Evolutionary conservation across 2,329 filamentous ascomycete genomes (phyloP).

Genomic region (Ophiostoma sp.): DNA sequence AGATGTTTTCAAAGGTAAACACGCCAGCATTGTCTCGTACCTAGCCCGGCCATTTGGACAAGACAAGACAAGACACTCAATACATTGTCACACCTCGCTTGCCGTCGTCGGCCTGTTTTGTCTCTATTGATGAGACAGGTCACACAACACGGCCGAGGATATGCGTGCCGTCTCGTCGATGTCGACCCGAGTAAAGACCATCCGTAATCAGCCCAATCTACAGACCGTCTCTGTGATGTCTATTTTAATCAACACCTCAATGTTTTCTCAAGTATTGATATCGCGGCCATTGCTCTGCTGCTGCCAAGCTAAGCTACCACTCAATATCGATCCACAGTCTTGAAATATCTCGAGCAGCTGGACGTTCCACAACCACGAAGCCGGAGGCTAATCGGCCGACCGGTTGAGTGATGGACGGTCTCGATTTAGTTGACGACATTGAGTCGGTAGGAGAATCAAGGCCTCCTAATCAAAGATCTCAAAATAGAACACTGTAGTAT

Average conservation of each 20-base stretch:
- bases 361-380: not conserved
- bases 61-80: not conserved
- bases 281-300: no score
- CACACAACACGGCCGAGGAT: not conserved
- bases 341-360: not conserved
- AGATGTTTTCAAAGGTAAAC: not conserved
- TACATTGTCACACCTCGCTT: not conserved
- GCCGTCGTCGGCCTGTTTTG: not conserved
- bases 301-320: not conserved
- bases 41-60: not conserved
- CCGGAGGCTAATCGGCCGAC: not conserved
- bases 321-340: not conserved
- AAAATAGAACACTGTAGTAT: constrained; percentile 1
- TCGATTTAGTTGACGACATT: no score
- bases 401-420: not conserved
- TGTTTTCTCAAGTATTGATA: no score
- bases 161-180: not conserved
- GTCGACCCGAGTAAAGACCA: not conserved
- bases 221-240: not conserved
- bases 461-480: not conserved
- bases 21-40: not conserved
- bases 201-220: not conserved
- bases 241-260: not conserved
- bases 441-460: no score
- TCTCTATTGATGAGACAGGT: not conserved